phyloP scores from a whole-genome alignment of 208 protist species.

The Leishmania arabica region DNA sequence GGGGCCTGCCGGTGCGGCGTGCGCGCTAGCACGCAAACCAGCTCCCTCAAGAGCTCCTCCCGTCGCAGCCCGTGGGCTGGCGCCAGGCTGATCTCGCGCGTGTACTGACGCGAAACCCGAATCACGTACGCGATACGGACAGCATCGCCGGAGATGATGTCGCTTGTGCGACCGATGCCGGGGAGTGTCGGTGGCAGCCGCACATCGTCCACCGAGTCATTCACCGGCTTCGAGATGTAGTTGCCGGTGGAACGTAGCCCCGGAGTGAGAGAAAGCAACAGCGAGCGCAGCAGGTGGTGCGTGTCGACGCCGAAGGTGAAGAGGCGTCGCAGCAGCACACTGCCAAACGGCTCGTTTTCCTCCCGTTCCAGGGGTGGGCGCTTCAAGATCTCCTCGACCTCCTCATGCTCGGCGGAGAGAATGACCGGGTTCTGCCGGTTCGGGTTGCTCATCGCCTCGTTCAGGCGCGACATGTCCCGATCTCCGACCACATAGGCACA shows the following conservation, averaged over 20 bases:
- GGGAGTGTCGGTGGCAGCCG: conserved; percentile 24
- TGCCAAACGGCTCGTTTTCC: conserved; percentile 72
- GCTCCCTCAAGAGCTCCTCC: conserved; percentile 31
- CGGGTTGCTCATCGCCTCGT: conserved; percentile 36
- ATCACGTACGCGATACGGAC: conserved; percentile 55
- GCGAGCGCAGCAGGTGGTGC: conserved; percentile 62
- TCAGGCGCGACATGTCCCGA: conserved; percentile 45
- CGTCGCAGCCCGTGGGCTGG: conserved; percentile 3
- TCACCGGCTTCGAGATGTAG: conserved; percentile 53
- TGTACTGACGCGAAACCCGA: conserved; percentile 40
- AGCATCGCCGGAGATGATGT: conserved; percentile 61
- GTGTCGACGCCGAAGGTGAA: conserved; percentile 53
- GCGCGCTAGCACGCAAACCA: conserved; percentile 40
- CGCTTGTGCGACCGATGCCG: conserved; percentile 44
- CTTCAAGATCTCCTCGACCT: conserved; percentile 44
- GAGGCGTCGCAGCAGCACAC: conserved; percentile 67
- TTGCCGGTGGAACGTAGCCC: conserved; percentile 66
- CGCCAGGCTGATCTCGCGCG: conserved; percentile 22
- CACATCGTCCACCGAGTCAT: conserved; percentile 16
- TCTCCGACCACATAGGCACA: conserved; percentile 47
- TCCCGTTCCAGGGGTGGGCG: conserved; percentile 66
- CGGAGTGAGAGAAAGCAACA: conserved; percentile 76
- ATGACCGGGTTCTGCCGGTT: conserved; percentile 31
- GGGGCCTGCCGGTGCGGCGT: conserved; percentile 54
- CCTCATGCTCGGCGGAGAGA: conserved; percentile 29